A percentile compares a stretch with the other conserved stretches of the same genome.
Evolutionary conservation across 345 rosid species (phyloP).

Genomic region (Linum trigynum): DNA sequence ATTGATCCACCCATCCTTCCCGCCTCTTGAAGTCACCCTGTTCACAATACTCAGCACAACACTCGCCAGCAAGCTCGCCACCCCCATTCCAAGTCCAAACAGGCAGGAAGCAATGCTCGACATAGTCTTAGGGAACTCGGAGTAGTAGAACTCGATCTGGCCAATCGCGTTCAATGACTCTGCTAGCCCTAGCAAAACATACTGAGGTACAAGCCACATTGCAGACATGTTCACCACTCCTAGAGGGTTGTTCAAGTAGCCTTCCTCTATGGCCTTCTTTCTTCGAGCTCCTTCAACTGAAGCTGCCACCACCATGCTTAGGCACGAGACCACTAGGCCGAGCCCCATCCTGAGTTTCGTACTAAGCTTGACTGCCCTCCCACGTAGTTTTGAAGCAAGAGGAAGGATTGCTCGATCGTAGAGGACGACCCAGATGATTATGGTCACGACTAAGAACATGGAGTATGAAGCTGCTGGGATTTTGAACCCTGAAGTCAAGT

Average conservation of each 20-base stretch:
- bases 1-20: slow-evolving; percentile 60
- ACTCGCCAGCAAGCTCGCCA: slow-evolving; percentile 55
- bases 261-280: slow-evolving; percentile 45
- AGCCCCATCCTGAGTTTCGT: slow-evolving; percentile 64
- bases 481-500: slow-evolving; percentile 44
- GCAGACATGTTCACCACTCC: slow-evolving; percentile 54
- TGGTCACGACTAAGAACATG: slow-evolving; percentile 39
- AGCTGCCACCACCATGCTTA: slow-evolving; percentile 60
- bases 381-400: slow-evolving; percentile 48
- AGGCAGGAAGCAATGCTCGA: slow-evolving; percentile 59
- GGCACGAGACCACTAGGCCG: slow-evolving; percentile 44
- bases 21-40: slow-evolving; percentile 29
- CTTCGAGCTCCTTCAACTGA: slow-evolving; percentile 48
- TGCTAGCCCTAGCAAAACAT: slow-evolving; percentile 51
- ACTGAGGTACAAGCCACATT: slow-evolving; percentile 68
- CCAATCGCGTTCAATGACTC: slow-evolving; percentile 67
- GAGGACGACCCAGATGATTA: slow-evolving; percentile 45
- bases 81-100: slow-evolving; percentile 53
- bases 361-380: slow-evolving; percentile 41
- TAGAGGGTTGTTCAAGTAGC: slow-evolving; percentile 29
- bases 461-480: slow-evolving; percentile 66
- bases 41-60: slow-evolving; percentile 35
- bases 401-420: slow-evolving; percentile 70
- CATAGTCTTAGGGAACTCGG: slow-evolving; percentile 74
- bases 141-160: slow-evolving; percentile 67